Base-by-base conservation (phyloP, 176 grass and related monocot genomes). In the Cocos nucifera region DNA sequence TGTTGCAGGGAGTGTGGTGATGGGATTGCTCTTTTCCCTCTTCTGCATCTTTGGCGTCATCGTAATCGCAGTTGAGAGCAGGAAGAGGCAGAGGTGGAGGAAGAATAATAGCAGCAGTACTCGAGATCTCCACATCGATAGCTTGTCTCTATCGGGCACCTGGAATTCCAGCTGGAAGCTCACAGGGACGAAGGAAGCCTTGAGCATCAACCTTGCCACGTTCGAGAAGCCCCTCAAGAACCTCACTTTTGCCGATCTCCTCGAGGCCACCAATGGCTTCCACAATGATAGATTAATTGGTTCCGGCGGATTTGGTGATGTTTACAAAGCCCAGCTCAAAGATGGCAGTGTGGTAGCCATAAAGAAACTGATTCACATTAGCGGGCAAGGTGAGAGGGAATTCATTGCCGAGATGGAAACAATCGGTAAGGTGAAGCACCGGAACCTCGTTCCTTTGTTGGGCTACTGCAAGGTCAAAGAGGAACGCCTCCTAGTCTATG, bases 331-430 rank as follows among this genome's bases (percentile, higher is more conserved):
- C 35, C 35, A 3, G 8, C 35, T 44, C 35, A 44, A 12, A 44
- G 35, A 44, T 14, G 35, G 35, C 35, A 44, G 10, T 0, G 35
- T 44, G 2, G 35, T 44, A 44, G 35, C 35, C 35, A 14, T 44
- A 9, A 44, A 44, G 10, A 44, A 44, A 12, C 10, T 44, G 35
- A 44, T 44, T 44, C 35, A 14, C 9, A 12, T 44, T 12, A 44
- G 35, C 35, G 35, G 35, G 35, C 35, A 44, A 44, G 35, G 35
- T 44, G 35, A 73, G 25, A n/a, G 70, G 19, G 70, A 73, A 29
- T 73, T 73, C 59, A 73, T 51, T 19, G 70, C 70, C 19, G 70
- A 73, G 50, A 73, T 73, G 70, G 70, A 73, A 19, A 73, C 70
- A 2, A 44, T 44, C 6, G 35, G 35, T 9, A 44, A 44, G 35